Conservation (phyloP, 768 basidiomycete species). For the Rhizopogon vulgaris region DNA sequence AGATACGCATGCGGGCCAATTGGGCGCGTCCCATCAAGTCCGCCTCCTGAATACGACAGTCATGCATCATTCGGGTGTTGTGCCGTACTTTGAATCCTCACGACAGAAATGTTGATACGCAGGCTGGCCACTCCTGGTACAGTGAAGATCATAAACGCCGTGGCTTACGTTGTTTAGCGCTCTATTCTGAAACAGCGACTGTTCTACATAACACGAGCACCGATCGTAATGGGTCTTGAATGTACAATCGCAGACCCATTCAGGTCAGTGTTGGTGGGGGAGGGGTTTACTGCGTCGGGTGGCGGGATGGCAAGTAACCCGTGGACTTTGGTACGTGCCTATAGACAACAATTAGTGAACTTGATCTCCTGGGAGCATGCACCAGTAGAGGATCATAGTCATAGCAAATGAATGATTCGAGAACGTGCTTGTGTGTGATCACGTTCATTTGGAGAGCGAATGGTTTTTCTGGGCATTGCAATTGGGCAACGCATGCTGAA, state of each 20-base stretch:
- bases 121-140: too few species aligned
- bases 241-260: conserved; percentile 32
- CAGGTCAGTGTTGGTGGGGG: conserved; percentile 31
- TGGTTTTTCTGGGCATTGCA: too few species aligned
- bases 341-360: not conserved
- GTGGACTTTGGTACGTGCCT: conserved; percentile 10
- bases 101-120: too few species aligned
- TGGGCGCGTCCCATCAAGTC: too few species aligned
- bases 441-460: not conserved
- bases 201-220: conserved; percentile 18
- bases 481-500: too few species aligned
- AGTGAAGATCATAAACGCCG: conserved; percentile 28
- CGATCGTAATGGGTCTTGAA: conserved; percentile 8
- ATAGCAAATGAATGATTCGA: not conserved
- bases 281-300: conserved; percentile 19
- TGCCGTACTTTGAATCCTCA: too few species aligned
- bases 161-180: conserved; percentile 24
- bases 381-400: not conserved
- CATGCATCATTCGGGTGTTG: too few species aligned
- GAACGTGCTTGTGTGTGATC: conserved; percentile 8
- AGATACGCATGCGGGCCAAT: too few species aligned
- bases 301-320: conserved; percentile 6
- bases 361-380: not conserved
- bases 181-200: not conserved
- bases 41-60: too few species aligned